Evolutionary conservation across 2,329 filamentous ascomycete species (phyloP).

Genomic region (Fusarium protoensiforme): DNA sequence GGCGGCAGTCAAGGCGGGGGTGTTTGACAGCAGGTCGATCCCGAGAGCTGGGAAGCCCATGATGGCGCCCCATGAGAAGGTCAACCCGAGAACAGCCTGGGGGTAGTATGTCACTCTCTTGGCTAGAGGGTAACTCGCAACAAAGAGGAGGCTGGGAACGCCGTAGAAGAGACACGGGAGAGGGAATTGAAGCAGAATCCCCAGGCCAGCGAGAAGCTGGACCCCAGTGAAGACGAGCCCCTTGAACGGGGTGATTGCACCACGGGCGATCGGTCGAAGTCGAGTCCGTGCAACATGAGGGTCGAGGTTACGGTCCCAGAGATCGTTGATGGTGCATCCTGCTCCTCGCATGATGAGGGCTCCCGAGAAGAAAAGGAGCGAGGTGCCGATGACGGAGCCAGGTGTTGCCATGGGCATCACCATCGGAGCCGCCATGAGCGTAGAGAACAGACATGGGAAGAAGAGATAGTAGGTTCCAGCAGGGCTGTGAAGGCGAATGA

Average conservation of each 20-base stretch:
- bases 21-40: conserved; percentile 75
- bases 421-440: conserved; percentile 80
- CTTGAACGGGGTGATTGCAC: conserved; percentile 78
- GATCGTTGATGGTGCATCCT: conserved; percentile 89
- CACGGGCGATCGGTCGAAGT: conserved; percentile 82
- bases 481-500: conserved; percentile 84
- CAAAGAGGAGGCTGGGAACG: conserved; percentile 78
- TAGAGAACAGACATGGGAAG: conserved; percentile 87
- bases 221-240: conserved; percentile 79
- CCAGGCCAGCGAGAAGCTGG: conserved; percentile 80
- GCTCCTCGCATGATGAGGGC: conserved; percentile 88
- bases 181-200: conserved; percentile 81
- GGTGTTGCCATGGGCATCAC: conserved; percentile 70
- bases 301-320: conserved; percentile 90
- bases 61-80: conserved; percentile 89
- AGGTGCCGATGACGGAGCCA: conserved; percentile 70
- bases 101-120: conserved; percentile 91
- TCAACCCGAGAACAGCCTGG: conserved; percentile 83
- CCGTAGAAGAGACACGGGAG: conserved; percentile 79
- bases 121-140: conserved; percentile 81
- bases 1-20: conserved; percentile 72
- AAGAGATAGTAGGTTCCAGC: conserved; percentile 86
- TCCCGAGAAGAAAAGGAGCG: conserved; percentile 77
- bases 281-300: conserved; percentile 81
- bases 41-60: conserved; percentile 89